phyloP scores from a whole-genome alignment of 2,329 filamentous ascomycete genomes.

The Metarhizium guizhouense region DNA sequence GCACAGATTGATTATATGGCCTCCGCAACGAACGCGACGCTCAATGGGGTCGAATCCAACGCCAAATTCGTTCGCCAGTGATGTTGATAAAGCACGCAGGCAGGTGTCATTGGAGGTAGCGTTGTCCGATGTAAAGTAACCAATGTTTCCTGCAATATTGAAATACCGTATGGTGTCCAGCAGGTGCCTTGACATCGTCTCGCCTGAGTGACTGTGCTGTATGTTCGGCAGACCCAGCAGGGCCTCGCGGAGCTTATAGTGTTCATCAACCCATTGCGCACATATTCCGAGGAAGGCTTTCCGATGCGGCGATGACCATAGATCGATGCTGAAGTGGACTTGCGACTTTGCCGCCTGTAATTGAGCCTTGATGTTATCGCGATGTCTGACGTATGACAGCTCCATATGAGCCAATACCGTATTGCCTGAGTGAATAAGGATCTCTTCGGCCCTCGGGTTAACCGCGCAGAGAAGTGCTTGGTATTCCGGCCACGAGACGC shows the following conservation, averaged over 20 bases:
- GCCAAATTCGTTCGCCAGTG: background rate
- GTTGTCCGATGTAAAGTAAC: background rate
- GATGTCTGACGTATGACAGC: background rate
- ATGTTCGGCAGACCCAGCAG: background rate
- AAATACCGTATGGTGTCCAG: background rate
- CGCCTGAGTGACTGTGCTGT: background rate
- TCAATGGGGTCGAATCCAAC: background rate
- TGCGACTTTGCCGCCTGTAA: background rate
- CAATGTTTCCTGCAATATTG: background rate
- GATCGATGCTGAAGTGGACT: background rate
- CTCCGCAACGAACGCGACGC: background rate
- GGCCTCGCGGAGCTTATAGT: background rate
- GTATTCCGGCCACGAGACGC: background rate
- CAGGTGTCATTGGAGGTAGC: constrained; percentile 3
- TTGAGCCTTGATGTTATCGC: background rate
- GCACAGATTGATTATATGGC: too few species aligned
- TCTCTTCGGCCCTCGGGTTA: background rate
- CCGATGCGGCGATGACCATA: constrained; percentile 2
- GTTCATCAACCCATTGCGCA: constrained; percentile 1
- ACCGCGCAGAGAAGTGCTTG: background rate
- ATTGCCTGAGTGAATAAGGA: background rate
- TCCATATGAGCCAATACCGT: background rate
- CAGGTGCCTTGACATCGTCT: background rate
- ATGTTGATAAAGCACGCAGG: background rate
- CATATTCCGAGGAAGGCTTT: background rate